phyloP scores from a whole-genome alignment of 2,329 filamentous ascomycete genomes.

The Phialocephala subalpina region DNA sequence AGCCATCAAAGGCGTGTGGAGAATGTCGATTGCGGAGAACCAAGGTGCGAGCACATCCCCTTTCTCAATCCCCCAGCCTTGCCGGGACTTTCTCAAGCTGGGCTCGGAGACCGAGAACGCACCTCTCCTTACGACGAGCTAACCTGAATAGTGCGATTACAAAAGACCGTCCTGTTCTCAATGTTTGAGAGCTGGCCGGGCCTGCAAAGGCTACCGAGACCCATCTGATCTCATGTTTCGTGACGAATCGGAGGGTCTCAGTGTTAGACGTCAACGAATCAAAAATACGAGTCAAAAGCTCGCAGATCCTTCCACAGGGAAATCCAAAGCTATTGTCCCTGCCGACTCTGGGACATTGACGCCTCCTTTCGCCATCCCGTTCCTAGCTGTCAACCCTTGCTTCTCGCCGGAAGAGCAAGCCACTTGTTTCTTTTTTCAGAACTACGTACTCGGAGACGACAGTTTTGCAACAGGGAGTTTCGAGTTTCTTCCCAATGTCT shows the following conservation, averaged over 20 bases:
- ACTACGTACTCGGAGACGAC: slow-evolving; percentile 36
- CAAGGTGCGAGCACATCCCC: too few relatives aligned
- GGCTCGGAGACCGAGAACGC: too few relatives aligned
- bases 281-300: slow-evolving; percentile 22
- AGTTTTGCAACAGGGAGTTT: slow-evolving; percentile 31
- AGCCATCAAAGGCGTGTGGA: slow-evolving; percentile 29
- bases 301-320: neutral
- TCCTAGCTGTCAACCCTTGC: slow-evolving; percentile 10
- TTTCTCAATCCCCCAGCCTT: too few relatives aligned
- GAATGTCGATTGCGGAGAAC: slow-evolving; percentile 53
- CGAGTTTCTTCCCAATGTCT: slow-evolving; percentile 37
- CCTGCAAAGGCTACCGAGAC: slow-evolving; percentile 63
- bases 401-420: slow-evolving; percentile 37
- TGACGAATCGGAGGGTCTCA: slow-evolving; percentile 54
- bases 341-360: neutral
- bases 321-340: neutral
- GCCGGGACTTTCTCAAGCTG: neutral
- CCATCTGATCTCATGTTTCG: slow-evolving; percentile 65
- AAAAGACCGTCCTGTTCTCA: slow-evolving; percentile 60
- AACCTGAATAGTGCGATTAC: slow-evolving; percentile 59
- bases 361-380: neutral
- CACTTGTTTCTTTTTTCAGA: slow-evolving; percentile 39
- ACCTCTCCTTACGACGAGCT: slow-evolving; percentile 2
- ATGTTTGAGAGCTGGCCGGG: slow-evolving; percentile 59
- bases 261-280: slow-evolving; percentile 19